phyloP scores from a whole-genome alignment of 257 asterid species.

The Mentha longifolia region DNA sequence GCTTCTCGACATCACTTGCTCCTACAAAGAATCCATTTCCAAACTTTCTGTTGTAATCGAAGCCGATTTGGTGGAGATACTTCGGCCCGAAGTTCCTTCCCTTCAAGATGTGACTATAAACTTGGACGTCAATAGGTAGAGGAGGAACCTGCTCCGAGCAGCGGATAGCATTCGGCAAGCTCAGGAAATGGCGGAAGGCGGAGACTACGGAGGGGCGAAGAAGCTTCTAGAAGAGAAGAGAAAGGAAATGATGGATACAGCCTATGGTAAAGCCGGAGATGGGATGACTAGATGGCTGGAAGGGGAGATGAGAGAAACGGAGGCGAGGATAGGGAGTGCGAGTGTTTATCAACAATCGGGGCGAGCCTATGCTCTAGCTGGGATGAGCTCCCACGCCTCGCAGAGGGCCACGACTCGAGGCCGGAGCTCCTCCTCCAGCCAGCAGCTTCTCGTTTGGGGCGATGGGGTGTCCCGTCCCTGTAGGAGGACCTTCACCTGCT shows the following conservation, averaged over 20 bases:
- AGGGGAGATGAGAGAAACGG: too few relatives aligned
- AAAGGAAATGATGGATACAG: background rate
- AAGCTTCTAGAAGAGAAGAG: constrained; percentile 11
- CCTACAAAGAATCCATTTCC: constrained; percentile 18
- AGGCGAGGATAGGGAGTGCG: too few relatives aligned
- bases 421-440: too few relatives aligned
- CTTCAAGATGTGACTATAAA: background rate
- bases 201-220: constrained; percentile 8
- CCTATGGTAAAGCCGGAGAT: constrained; percentile 28
- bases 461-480: too few relatives aligned
- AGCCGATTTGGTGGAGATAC: constrained; percentile 23
- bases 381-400: too few relatives aligned
- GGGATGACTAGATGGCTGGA: constrained; percentile 25
- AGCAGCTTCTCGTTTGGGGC: too few relatives aligned
- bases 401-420: too few relatives aligned
- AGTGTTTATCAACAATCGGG: too few relatives aligned
- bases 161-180: constrained; percentile 27
- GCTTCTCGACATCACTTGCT: constrained; percentile 27
- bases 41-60: background rate
- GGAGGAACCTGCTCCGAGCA: constrained; percentile 17
- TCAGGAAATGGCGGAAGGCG: constrained; percentile 34
- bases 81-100: background rate
- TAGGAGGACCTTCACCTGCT: too few relatives aligned
- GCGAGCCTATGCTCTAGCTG: too few relatives aligned
- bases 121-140: constrained; percentile 33